Percentiles rank a stretch among this genome's conserved stretches.
These are phyloP conservation scores for Kodamaea sp. DNA, from an alignment of 1,139 yeast genomes.

Conservation along the genomic window DNA sequence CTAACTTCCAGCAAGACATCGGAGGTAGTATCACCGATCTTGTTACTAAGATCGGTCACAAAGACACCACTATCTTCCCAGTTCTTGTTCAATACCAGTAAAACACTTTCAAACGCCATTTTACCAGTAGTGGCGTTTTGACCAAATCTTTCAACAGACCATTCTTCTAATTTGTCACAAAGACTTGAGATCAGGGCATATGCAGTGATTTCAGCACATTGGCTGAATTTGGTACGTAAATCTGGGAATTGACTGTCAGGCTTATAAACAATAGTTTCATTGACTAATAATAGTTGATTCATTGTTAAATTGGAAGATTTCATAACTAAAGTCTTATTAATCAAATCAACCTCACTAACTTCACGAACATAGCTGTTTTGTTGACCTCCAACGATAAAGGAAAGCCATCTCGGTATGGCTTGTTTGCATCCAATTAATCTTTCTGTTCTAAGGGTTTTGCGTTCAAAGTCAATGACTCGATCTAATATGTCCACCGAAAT, in stretches of 20 bases:
- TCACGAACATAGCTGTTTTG: conserved; percentile 82
- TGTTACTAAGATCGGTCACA: conserved; percentile 31
- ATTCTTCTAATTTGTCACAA: conserved; percentile 83
- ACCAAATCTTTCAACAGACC: conserved; percentile 85
- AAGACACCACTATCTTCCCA: conserved; percentile 41
- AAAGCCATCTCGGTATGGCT: conserved; percentile 80
- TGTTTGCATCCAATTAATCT: conserved; percentile 88
- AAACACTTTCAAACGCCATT: conserved; percentile 77
- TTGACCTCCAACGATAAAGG: conserved; percentile 68
- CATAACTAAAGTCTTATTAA: conserved; percentile 62
- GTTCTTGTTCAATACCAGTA: conserved; percentile 49
- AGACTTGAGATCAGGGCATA: conserved; percentile 65
- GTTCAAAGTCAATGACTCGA: conserved; percentile 58
- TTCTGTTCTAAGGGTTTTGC: conserved; percentile 69
- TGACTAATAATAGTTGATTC: conserved; percentile 71
- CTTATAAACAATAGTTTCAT: conserved; percentile 75
- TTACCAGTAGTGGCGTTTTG: conserved; percentile 85
- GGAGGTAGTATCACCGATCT: conserved; percentile 28
- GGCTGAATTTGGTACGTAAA: conserved; percentile 61
- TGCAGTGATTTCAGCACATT: conserved; percentile 87
- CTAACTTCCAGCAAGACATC: conserved; percentile 39
- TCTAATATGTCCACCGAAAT: conserved; percentile 85
- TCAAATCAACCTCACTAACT: conserved; percentile 77
- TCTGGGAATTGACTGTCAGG: conserved; percentile 53
- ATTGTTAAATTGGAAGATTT: conserved; percentile 86